Conservation (phyloP, 2,329 filamentous ascomycete species). For the Penicillium italicum region DNA sequence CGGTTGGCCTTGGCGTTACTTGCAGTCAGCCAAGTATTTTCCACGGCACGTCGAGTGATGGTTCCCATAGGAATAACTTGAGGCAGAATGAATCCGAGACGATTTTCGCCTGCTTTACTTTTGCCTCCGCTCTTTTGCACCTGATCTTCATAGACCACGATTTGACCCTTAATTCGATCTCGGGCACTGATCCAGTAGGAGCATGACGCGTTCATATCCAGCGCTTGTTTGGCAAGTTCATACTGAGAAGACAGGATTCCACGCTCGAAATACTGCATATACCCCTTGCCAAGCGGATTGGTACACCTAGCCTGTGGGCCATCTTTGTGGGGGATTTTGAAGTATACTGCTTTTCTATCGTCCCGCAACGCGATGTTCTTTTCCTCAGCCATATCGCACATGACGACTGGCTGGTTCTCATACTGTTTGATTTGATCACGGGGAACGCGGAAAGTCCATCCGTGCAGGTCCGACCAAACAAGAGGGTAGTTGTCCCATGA, state of each 20-base stretch:
- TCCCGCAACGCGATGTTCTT: conserved; percentile 62
- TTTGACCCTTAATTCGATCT: conserved; percentile 88
- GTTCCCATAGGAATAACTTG: conserved; percentile 99
- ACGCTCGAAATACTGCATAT: conserved; percentile 85
- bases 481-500: conserved; percentile 87
- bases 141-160: conserved; percentile 83
- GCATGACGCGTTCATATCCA: conserved; percentile 98
- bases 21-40: conserved; percentile 97
- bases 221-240: conserved; percentile 82
- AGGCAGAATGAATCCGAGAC: conserved; percentile 81
- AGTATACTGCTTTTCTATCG: conserved; percentile 67
- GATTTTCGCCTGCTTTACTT: conserved; percentile 22
- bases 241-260: conserved; percentile 85
- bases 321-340: conserved; percentile 95
- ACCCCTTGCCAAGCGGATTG: conserved; percentile 87
- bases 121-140: conserved; percentile 24
- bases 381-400: conserved; percentile 75
- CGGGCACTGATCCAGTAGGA: conserved; percentile 98
- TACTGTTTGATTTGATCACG: conserved; percentile 62
- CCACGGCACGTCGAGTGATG: conserved; percentile 86
- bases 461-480: conserved; percentile 87
- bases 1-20: conserved; percentile 96
- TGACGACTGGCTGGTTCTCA: conserved; percentile 64
- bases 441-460: conserved; percentile 85
- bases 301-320: conserved; percentile 79